Base-by-base conservation (phyloP, 495 filamentous ascomycete genomes). In the Aspergillus bertholletiae region DNA sequence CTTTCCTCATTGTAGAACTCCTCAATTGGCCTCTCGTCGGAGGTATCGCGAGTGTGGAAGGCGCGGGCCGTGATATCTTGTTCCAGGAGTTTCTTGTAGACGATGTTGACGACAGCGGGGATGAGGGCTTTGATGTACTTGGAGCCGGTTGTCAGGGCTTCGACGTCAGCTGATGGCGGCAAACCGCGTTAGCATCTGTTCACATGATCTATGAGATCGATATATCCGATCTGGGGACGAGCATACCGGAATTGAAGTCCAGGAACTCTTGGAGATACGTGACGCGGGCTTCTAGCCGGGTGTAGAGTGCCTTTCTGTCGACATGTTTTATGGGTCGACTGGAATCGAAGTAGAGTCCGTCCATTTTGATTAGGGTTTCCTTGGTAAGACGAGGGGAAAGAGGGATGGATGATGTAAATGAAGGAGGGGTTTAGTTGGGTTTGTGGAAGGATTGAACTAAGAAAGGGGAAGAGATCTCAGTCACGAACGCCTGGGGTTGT, bases 61-160 rank as follows among this genome's bases (percentile, higher is more conserved):
- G 80, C 71, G 1, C 84, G 80, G 1, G 88, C 87, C 12, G 88
- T 90, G 73, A 91, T 90, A 60, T 90, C 87, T 61, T 81, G 84
- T 54, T 84, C 79, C 20, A 91, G 73, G 5, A 91, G 76, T 62
- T 91, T 89, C 54, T 70, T 84, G 70, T 90, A 91, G n/a, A 90
- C 85, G 51, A 89, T 84, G 65, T 88, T 89, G 66, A 77, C 71
- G 17, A 78, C 64, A 15, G 74, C 85, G 0, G 88, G 88, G 46
- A 89, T 88, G 40, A 90, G 75, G 17, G 84, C 80, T 58, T 87
- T 87, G 69, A 90, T 84, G 71, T 89, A 88, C 63, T 87, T 88
- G 47, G 75, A 68, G 37, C 84, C 86, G n/a, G 74, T 68, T 7
- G 76, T 63, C 30, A 91, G 77, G 24, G 86, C 86, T 55, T 87